Percentiles rank a stretch among this genome's conserved stretches.
Evolutionary conservation across 1,284 basidiomycete species (phyloP).

Genomic region (Trametes polyzona): DNA sequence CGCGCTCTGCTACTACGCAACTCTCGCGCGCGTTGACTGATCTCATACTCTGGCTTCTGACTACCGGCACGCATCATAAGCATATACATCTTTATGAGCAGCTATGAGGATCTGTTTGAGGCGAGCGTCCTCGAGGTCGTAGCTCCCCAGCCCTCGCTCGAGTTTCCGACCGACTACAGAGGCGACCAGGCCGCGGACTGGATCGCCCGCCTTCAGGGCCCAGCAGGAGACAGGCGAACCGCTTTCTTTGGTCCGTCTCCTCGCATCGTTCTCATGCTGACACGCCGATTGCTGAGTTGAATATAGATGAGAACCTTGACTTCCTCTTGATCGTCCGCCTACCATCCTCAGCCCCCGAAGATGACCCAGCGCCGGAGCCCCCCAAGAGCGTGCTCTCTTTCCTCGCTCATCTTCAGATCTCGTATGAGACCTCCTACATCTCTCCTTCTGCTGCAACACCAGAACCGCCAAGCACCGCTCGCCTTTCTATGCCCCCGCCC

Average conservation of each 20-base stretch:
- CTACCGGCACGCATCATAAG: too few relatives aligned
- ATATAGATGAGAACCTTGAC: slow-evolving; percentile 74
- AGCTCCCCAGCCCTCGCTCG: too few relatives aligned
- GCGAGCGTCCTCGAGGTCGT: too few relatives aligned
- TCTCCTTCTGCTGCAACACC: slow-evolving; percentile 46
- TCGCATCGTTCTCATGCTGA: background rate
- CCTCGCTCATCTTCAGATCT: slow-evolving; percentile 73
- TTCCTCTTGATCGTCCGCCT: slow-evolving; percentile 55
- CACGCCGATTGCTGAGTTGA: background rate
- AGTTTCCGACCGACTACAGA: too few relatives aligned
- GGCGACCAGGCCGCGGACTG: too few relatives aligned
- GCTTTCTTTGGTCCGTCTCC: slow-evolving; percentile 71
- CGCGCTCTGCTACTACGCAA: too few relatives aligned
- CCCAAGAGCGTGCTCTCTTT: slow-evolving; percentile 64
- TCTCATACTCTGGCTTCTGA: too few relatives aligned
- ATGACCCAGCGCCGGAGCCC: slow-evolving; percentile 43
- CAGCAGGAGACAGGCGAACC: too few relatives aligned
- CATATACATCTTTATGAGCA: too few relatives aligned
- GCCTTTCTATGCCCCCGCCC: slow-evolving; percentile 30
- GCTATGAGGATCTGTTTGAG: too few relatives aligned
- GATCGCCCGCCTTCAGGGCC: too few relatives aligned
- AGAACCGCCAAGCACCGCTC: slow-evolving; percentile 22
- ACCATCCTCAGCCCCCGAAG: slow-evolving; percentile 38
- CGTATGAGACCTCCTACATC: slow-evolving; percentile 83
- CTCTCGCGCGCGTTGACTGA: too few relatives aligned